Evolutionary conservation across 805 yeast species (phyloP).

Genomic region (Clavispora fructus): DNA sequence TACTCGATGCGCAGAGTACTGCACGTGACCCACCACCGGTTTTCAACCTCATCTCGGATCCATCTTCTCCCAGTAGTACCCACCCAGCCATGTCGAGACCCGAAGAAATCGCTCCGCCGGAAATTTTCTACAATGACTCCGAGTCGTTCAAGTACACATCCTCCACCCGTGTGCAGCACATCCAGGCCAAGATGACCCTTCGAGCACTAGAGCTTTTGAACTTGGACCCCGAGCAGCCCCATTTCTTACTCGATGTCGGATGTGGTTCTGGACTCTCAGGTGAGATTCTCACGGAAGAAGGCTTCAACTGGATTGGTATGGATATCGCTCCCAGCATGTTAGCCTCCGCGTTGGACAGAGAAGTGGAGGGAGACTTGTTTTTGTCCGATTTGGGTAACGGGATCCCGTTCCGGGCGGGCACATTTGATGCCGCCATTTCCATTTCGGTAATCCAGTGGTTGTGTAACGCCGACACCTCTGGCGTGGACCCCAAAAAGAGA

Average conservation of each 20-base stretch:
- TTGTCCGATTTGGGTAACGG: slow-evolving; percentile 92
- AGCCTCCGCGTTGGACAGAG: slow-evolving; percentile 89
- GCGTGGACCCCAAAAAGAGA: slow-evolving; percentile 79
- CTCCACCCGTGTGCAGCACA: slow-evolving; percentile 95
- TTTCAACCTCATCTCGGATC: neutral
- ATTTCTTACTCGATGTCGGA: slow-evolving; percentile 83
- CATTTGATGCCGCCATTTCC: slow-evolving; percentile 94
- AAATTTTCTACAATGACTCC: slow-evolving; percentile 83
- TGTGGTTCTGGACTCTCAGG: slow-evolving; percentile 97
- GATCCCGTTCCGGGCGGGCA: slow-evolving; percentile 90
- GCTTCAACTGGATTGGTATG: slow-evolving; percentile 93
- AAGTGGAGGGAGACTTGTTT: slow-evolving; percentile 88
- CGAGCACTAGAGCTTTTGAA: slow-evolving; percentile 86
- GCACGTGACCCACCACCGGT: neutral
- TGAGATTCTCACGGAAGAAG: slow-evolving; percentile 89
- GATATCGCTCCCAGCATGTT: slow-evolving; percentile 95
- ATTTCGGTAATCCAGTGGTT: slow-evolving; percentile 97
- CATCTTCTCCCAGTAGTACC: neutral
- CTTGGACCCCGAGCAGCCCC: slow-evolving; percentile 53
- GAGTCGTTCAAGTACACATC: slow-evolving; percentile 89
- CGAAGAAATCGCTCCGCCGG: slow-evolving; percentile 95
- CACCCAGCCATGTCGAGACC: slow-evolving; percentile 75
- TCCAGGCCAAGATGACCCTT: slow-evolving; percentile 96
- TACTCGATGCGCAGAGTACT: neutral
- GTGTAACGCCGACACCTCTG: slow-evolving; percentile 86